phyloP scores from a whole-genome alignment of 305 asterid genomes.

The Fraxinus velutina region DNA sequence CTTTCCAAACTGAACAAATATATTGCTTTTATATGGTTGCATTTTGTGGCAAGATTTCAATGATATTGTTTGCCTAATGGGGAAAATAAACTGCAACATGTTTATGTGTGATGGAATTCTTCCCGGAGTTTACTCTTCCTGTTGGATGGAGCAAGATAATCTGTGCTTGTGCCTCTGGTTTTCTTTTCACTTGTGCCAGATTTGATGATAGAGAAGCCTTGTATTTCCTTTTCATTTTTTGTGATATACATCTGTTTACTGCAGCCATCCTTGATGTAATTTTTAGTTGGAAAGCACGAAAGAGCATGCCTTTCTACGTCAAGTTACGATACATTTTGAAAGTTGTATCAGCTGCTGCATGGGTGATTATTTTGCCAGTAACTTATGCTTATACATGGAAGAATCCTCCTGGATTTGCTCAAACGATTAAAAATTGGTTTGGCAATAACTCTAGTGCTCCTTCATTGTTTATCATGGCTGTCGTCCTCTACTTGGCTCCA shows the following conservation, averaged over 20 bases:
- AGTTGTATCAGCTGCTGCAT: conserved; percentile 84
- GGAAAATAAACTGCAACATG: background rate
- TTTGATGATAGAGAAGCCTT: conserved; percentile 6
- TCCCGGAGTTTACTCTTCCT: background rate
- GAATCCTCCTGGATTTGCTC: conserved; percentile 89
- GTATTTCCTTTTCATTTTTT: conserved; percentile 21
- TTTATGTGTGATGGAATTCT: conserved; percentile 10
- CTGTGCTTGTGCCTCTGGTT: conserved; percentile 2
- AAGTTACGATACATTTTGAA: conserved; percentile 83
- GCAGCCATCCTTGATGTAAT: conserved; percentile 92
- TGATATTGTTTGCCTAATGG: conserved; percentile 1
- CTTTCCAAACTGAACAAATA: background rate
- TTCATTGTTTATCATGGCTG: conserved; percentile 84
- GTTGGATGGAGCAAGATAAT: conserved; percentile 6
- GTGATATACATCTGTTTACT: conserved; percentile 23
- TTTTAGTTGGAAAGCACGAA: conserved; percentile 85
- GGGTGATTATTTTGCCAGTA: conserved; percentile 94
- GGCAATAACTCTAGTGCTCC: conserved; percentile 78
- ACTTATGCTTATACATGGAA: conserved; percentile 93
- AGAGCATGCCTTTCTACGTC: conserved; percentile 87
- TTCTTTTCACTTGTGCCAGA: conserved; percentile 3
- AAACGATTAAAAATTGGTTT: conserved; percentile 84
- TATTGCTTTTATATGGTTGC: background rate
- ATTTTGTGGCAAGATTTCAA: background rate
- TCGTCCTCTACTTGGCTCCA: conserved; percentile 89